A percentile compares a stretch with the other conserved stretches of the same genome.
These are phyloP conservation scores for Eucalyptus curtisii DNA, from an alignment of 345 rosid species.

Conservation along the genomic window DNA sequence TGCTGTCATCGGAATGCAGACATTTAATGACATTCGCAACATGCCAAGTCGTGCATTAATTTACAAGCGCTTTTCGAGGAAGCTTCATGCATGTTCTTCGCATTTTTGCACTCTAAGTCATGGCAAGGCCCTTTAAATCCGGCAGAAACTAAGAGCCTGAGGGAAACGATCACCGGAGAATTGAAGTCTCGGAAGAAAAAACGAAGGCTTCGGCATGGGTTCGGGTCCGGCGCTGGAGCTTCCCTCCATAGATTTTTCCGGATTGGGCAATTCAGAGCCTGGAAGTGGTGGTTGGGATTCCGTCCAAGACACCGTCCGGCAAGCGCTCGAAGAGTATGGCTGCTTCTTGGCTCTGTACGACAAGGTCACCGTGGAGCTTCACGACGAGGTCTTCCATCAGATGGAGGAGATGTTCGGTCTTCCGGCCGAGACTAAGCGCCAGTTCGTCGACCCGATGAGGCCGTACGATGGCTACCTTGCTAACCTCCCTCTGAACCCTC, in stretches of 20 bases:
- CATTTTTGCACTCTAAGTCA: background rate
- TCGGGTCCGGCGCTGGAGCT: background rate
- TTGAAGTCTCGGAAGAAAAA: background rate
- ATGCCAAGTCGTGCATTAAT: background rate
- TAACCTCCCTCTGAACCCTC: background rate
- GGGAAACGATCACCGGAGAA: background rate
- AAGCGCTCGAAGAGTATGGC: background rate
- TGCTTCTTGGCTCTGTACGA: background rate
- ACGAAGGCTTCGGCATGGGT: background rate
- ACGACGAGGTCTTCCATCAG: background rate
- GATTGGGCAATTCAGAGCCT: background rate
- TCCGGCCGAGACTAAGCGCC: background rate
- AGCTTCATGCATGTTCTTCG: background rate
- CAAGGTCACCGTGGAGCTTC: background rate
- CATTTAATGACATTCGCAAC: background rate
- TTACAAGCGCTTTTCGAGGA: background rate
- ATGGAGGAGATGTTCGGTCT: background rate
- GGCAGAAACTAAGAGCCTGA: background rate
- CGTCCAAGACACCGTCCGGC: background rate
- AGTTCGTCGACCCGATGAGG: background rate
- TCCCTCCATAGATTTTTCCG: background rate
- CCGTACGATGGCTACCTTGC: background rate
- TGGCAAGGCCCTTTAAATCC: background rate
- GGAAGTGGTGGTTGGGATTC: background rate
- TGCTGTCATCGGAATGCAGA: background rate